Percentiles rank a stretch among this genome's conserved stretches.
phyloP scores from a whole-genome alignment of 441 rosid genomes.

The Metrosideros polymorpha region DNA sequence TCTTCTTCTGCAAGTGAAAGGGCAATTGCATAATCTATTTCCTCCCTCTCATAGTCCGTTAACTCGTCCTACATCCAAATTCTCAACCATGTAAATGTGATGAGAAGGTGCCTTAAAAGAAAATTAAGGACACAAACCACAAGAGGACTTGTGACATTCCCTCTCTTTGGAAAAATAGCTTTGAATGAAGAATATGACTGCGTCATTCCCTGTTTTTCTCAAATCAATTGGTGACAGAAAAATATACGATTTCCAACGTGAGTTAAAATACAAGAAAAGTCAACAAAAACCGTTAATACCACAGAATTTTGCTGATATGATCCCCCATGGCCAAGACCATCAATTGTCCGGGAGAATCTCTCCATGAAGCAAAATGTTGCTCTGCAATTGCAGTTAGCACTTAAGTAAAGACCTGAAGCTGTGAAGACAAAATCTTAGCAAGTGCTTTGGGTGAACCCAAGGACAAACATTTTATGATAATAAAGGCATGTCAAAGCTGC shows the following conservation, averaged over 20 bases:
- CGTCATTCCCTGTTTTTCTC: background rate
- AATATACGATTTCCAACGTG: background rate
- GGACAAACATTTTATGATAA: background rate
- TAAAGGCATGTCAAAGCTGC: background rate
- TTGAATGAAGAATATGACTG: background rate
- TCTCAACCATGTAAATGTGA: background rate
- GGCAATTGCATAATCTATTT: constrained; percentile 45
- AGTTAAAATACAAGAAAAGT: background rate
- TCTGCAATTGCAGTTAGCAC: background rate
- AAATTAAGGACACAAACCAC: background rate
- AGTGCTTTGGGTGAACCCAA: background rate
- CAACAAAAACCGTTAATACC: constrained; percentile 20
- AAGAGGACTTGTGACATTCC: background rate
- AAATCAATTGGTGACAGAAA: background rate
- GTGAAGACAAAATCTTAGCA: background rate
- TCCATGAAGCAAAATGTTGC: constrained; percentile 17
- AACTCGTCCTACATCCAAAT: constrained; percentile 32
- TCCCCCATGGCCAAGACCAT: constrained; percentile 30
- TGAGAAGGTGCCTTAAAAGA: background rate
- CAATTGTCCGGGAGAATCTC: constrained; percentile 26
- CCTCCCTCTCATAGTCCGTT: constrained; percentile 40
- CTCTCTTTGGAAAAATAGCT: background rate
- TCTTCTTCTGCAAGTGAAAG: constrained; percentile 43
- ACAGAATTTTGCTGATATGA: constrained; percentile 40
- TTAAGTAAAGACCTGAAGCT: background rate